Base-by-base conservation (phyloP, 1,139 yeast genomes). In the Pichia sp. region DNA sequence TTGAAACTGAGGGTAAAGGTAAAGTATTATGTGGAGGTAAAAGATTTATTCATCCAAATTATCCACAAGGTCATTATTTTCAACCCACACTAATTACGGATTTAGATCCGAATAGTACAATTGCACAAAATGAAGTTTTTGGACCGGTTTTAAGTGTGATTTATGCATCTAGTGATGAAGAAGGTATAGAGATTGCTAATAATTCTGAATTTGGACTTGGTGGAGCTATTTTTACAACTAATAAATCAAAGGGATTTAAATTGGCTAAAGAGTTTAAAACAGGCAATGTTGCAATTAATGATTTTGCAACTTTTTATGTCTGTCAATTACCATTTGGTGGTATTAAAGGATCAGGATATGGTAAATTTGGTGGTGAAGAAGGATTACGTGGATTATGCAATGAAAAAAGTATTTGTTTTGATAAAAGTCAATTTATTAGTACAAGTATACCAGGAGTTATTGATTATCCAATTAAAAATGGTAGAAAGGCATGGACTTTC, bases 321-420 rank as follows among this genome's bases (percentile, higher is more conserved):
- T 91, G 96, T 50, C 97, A 91, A 64, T 70, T 89, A 52, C 98
- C 98, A 30, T 91, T 91, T 65, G 98, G 98, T 42, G 98, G 98
- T 23, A 76, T 76, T 25, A 82, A 82, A 53, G 91, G 89, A 38
- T 84, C 95, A 8, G 98, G 98, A 0, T 91, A 87, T 57, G 97
- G 97, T 41, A 89, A 88, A 60, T 91, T 91, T 66, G 96, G 96
- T 23, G 97, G 98, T 30, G 94, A 83, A 59, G 98, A 91, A 68
- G 98, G 97, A 1, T 68, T 91, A 29, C 75, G 87, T 33, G 97
- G 96, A 0, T 68, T 91, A 34, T 89, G 97, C 60, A 71, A 78
- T 44, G 84, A 87, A 41, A 91, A 91, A 59, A 79, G 93, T 33
- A 75, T 91, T 5, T 88, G 95, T 44, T 82, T 76, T 69, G 97